Base-by-base conservation (phyloP, 2,329 filamentous ascomycete genomes). In the Onygenales sp. region DNA sequence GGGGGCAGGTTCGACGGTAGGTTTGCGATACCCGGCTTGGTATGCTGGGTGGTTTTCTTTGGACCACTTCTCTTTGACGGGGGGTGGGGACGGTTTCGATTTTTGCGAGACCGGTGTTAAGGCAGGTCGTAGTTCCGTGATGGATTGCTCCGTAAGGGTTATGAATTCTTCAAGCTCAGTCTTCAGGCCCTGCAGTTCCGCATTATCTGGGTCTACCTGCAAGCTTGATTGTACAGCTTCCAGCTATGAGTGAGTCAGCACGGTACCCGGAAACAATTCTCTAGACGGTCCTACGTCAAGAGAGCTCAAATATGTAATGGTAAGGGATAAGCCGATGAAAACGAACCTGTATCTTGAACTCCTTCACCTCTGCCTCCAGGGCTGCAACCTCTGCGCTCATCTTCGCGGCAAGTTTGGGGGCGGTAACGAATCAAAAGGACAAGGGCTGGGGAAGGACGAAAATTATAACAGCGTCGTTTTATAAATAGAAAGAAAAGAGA, bases 131-230 rank as follows among this genome's bases (percentile, higher is more conserved):
- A 93, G 79, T 71, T 93, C 87, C 74, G 85, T 84, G 70, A 96
- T 86, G 63, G 85, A 82, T 66, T 85, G 83, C 75, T 91, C 82
- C 71, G 89, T 82, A 62, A 90, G 80, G 68, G 80, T 78, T 71
- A 97, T 86, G 72, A 89, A 83, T 74, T 85, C 81, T 77, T 89
- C 81, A 73, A 95, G 82, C 78, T 95, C 89, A 68, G 81, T 76
- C 72, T 86, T 85, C 68, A 95, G 81, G 66, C 79, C 81, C 64
- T 85, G 79, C 64, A 94, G 83, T 71, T 92, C 89, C 63, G 76
- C 76, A 70, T 89, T 92, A 55, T 86, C 85, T 58, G 90, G 85
- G 64, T 93, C 88, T 69, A 87, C 84, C 69, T 86, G 84, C 54
- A 95, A 81, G 60, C 87, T 86, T 53, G 81, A 77, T 63, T 84